Conservation (phyloP, 2,329 filamentous ascomycete genomes). For the Penicillium freii region DNA sequence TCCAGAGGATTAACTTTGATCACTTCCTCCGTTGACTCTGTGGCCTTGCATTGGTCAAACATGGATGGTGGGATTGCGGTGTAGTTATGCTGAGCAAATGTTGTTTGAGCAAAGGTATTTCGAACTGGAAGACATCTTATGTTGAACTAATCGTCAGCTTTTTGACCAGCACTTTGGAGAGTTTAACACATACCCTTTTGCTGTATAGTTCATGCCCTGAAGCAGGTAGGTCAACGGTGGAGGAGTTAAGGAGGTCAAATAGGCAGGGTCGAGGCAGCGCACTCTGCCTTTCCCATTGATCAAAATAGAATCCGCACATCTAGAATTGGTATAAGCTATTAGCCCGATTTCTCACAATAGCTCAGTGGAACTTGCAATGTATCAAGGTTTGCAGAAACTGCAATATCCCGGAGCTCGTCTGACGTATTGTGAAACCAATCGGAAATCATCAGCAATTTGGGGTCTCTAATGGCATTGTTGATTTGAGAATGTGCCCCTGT, state of each 20-base stretch:
- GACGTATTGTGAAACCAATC: constrained; percentile 58
- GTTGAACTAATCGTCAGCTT: not conserved
- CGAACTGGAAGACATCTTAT: constrained; percentile 1
- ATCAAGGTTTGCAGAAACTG: constrained; percentile 14
- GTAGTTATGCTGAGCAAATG: not conserved
- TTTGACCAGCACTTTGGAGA: not conserved
- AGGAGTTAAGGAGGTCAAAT: not conserved
- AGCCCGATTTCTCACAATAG: not conserved
- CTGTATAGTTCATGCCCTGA: not conserved
- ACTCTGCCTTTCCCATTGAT: constrained; percentile 53
- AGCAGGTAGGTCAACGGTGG: not conserved
- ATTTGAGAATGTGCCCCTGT: constrained; percentile 50
- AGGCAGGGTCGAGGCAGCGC: not conserved
- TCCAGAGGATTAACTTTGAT: not conserved
- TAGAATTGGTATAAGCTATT: constrained; percentile 39
- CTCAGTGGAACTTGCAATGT: not conserved
- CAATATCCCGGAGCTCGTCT: constrained; percentile 32
- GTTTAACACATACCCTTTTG: constrained; percentile 4
- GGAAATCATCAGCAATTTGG: constrained; percentile 50
- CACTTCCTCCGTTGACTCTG: not conserved
- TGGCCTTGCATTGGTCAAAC: constrained; percentile 4
- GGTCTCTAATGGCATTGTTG: constrained; percentile 20
- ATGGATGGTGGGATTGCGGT: not conserved
- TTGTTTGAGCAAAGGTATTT: constrained; percentile 3
- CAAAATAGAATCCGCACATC: constrained; percentile 59